Evolutionary conservation across 805 yeast species (phyloP).

Genomic region (Pichia paraexigua): DNA sequence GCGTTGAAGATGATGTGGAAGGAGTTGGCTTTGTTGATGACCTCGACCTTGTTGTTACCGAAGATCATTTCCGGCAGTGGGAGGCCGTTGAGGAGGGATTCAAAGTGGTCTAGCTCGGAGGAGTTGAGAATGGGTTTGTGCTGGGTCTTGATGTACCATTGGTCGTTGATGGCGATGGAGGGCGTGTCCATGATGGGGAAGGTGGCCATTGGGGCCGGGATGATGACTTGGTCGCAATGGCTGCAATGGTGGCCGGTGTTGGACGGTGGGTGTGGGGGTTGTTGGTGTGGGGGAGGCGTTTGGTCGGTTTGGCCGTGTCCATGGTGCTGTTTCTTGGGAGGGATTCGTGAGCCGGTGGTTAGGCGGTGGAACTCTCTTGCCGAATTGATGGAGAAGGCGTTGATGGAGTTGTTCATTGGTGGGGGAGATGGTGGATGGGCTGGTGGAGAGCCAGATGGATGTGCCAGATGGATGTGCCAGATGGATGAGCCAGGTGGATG

Average conservation of each 20-base stretch:
- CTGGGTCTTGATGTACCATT: slow-evolving; percentile 66
- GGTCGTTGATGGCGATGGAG: slow-evolving; percentile 51
- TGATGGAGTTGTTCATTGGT: background rate
- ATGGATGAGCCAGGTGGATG: too few relatives aligned
- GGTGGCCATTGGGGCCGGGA: slow-evolving; percentile 28
- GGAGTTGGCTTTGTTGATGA: too few relatives aligned
- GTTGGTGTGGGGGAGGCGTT: background rate
- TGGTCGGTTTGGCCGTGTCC: too few relatives aligned
- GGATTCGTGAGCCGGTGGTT: background rate
- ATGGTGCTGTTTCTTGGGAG: too few relatives aligned
- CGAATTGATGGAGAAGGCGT: background rate
- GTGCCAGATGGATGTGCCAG: too few relatives aligned
- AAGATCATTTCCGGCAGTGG: slow-evolving; percentile 96
- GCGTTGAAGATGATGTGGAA: slow-evolving; percentile 60
- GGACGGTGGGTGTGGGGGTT: too few relatives aligned
- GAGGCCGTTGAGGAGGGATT: slow-evolving; percentile 52
- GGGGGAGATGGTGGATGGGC: too few relatives aligned
- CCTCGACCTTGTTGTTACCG: slow-evolving; percentile 65
- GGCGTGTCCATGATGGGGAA: slow-evolving; percentile 60
- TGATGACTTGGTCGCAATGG: background rate
- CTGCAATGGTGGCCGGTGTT: background rate
- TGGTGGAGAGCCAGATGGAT: too few relatives aligned
- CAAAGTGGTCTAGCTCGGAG: slow-evolving; percentile 62
- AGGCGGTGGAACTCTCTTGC: background rate
- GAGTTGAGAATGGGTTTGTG: slow-evolving; percentile 74